These are phyloP conservation scores for Kwoniella europaea DNA, from an alignment of 768 basidiomycete genomes.

Conservation along the genomic window DNA sequence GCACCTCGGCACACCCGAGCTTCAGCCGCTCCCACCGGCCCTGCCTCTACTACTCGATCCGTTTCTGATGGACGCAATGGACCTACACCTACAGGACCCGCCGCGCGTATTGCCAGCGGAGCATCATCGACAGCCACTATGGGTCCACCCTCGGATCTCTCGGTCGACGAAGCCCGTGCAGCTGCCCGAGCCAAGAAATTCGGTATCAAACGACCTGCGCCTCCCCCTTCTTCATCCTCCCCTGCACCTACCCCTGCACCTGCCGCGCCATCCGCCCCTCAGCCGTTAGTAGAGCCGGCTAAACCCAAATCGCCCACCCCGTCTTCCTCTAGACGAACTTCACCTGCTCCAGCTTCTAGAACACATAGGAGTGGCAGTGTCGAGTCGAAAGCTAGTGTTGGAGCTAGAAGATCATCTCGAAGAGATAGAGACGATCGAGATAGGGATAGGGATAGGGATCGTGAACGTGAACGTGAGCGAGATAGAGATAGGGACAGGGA, in stretches of 20 bases:
- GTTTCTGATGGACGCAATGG: constrained; percentile 14
- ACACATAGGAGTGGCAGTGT: constrained; percentile 37
- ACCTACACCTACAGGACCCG: constrained; percentile 23
- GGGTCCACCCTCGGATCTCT: constrained; percentile 41
- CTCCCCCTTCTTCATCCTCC: constrained; percentile 22
- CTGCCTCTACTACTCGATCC: constrained; percentile 19
- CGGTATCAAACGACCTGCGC: constrained; percentile 34
- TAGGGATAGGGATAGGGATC: constrained; percentile 25
- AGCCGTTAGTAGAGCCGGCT: constrained; percentile 2
- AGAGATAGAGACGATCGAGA: constrained; percentile 29
- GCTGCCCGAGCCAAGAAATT: constrained; percentile 49
- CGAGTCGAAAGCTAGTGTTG: constrained; percentile 37
- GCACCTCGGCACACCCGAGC: constrained; percentile 41
- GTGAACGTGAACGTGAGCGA: constrained; percentile 7
- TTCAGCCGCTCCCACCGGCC: constrained; percentile 29
- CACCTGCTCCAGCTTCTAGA: constrained; percentile 15
- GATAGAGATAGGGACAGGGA: constrained; percentile 13
- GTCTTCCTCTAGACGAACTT: constrained; percentile 18
- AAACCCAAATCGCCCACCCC: constrained; percentile 22
- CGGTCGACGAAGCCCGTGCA: constrained; percentile 44
- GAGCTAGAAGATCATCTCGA: constrained; percentile 29
- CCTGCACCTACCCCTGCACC: constrained; percentile 10
- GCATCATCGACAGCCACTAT: constrained; percentile 26
- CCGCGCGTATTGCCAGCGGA: neutral
- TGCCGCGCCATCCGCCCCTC: constrained; percentile 1